phyloP scores from a whole-genome alignment of 129 eudicot genomes.

The Tagetes erecta region DNA sequence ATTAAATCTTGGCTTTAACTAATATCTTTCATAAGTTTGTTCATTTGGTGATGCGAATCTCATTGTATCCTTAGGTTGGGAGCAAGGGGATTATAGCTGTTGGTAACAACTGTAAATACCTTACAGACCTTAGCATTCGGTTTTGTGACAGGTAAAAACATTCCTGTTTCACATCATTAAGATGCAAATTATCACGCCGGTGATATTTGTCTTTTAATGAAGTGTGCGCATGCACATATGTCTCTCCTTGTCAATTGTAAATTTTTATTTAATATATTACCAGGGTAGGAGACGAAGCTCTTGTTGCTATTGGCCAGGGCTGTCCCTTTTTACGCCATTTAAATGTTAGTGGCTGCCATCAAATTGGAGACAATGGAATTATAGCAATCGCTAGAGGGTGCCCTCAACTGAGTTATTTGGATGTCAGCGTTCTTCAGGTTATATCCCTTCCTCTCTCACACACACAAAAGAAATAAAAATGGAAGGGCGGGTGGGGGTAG shows the following conservation, averaged over 20 bases:
- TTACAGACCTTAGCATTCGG: slow-evolving; percentile 77
- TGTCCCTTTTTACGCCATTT: slow-evolving; percentile 66
- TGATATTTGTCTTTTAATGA: not conserved
- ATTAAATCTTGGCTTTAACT: not conserved
- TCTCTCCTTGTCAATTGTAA: not conserved
- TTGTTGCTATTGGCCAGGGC: slow-evolving; percentile 80
- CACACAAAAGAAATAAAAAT: not conserved
- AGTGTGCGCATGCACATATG: not conserved
- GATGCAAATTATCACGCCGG: not conserved
- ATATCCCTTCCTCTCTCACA: slow-evolving; percentile 15
- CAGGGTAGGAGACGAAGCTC: slow-evolving; percentile 92
- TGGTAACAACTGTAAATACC: slow-evolving; percentile 80
- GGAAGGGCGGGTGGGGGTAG: not conserved
- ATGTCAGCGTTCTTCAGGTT: slow-evolving; percentile 92
- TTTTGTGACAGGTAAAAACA: slow-evolving; percentile 74
- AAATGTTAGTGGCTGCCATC: slow-evolving; percentile 94
- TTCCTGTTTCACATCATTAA: slow-evolving; percentile 1
- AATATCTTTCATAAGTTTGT: not conserved
- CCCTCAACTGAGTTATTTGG: slow-evolving; percentile 71
- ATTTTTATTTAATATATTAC: not conserved
- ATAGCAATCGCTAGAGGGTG: slow-evolving; percentile 89
- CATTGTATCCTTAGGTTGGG: slow-evolving; percentile 55
- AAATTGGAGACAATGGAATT: slow-evolving; percentile 80
- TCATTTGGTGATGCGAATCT: slow-evolving; percentile 5
- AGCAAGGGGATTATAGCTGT: slow-evolving; percentile 77